Percentiles rank a stretch among this genome's conserved stretches.
These are phyloP conservation scores for Thalia dealbata DNA, from an alignment of 176 grass and related monocot genomes.

Conservation along the genomic window DNA sequence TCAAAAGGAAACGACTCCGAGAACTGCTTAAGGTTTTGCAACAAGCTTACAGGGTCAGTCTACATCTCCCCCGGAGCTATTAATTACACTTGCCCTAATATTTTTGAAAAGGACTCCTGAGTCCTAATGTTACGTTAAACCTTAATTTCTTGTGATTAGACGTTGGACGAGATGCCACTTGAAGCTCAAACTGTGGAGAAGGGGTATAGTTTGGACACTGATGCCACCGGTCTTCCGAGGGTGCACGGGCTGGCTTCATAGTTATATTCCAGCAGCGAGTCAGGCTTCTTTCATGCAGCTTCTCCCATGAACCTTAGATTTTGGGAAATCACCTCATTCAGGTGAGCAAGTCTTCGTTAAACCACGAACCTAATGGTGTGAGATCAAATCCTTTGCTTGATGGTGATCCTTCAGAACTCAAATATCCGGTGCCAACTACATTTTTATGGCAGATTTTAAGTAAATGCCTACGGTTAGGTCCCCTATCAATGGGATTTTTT, in stretches of 20 bases:
- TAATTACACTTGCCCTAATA: conserved; percentile 2
- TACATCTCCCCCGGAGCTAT: not conserved
- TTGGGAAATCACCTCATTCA: conserved; percentile 45
- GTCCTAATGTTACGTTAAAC: not conserved
- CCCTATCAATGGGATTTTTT: not conserved
- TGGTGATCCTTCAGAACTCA: not conserved
- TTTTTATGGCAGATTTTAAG: not conserved
- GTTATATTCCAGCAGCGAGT: conserved; percentile 30
- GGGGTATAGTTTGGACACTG: conserved; percentile 58
- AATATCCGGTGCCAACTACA: not conserved
- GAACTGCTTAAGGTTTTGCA: conserved; percentile 80
- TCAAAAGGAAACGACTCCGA: conserved; percentile 68
- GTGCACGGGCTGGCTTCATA: conserved; percentile 42
- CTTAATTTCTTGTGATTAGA: conserved; percentile 30
- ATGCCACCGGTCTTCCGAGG: conserved; percentile 54
- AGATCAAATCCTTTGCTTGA: conserved; percentile 26
- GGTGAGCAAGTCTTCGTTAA: conserved; percentile 49
- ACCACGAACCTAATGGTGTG: conserved; percentile 48
- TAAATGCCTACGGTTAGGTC: not conserved
- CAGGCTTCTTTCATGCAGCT: conserved; percentile 30
- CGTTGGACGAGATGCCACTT: conserved; percentile 91
- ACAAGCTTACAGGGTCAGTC: conserved; percentile 77
- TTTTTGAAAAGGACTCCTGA: not conserved
- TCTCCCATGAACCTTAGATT: conserved; percentile 46
- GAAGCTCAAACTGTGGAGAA: conserved; percentile 86